Evolutionary conservation across 2,329 filamentous ascomycete genomes (phyloP).

Genomic region (Ceratocystis cubensis): DNA sequence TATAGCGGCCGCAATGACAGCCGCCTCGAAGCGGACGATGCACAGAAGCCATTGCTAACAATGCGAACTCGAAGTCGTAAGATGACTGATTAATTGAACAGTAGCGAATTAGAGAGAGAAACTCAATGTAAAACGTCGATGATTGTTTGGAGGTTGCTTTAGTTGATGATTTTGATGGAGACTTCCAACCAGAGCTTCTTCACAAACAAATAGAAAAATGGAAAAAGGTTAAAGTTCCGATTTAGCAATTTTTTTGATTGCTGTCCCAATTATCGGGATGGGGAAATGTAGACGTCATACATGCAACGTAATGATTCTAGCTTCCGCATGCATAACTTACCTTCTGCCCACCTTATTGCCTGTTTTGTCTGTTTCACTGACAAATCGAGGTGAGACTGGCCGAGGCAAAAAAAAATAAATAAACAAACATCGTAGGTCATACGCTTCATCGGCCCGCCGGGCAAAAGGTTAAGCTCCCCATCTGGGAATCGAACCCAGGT

Average conservation of each 20-base stretch:
- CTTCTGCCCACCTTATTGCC: neutral
- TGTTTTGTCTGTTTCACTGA: neutral
- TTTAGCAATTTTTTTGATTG: neutral
- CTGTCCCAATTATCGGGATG: neutral
- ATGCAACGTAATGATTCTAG: neutral
- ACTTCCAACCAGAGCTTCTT: neutral
- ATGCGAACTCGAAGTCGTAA: neutral
- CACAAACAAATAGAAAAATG: neutral
- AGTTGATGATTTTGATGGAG: neutral
- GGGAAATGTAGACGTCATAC: neutral
- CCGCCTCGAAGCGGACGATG: slow-evolving; percentile 41
- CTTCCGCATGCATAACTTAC: neutral
- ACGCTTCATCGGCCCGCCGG: too few relatives aligned
- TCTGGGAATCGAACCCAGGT: slow-evolving; percentile 21
- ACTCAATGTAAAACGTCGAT: neutral
- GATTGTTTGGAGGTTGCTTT: neutral
- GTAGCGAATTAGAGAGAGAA: neutral
- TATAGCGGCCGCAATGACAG: slow-evolving; percentile 77
- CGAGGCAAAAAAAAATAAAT: neutral
- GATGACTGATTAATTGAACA: neutral
- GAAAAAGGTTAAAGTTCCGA: neutral
- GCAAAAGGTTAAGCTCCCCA: slow-evolving; percentile 17
- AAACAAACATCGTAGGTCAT: neutral
- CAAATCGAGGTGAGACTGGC: neutral
- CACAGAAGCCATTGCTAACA: neutral